Evolutionary conservation across 139 green algal species (phyloP).

Genomic region (Nannochloris sp.): DNA sequence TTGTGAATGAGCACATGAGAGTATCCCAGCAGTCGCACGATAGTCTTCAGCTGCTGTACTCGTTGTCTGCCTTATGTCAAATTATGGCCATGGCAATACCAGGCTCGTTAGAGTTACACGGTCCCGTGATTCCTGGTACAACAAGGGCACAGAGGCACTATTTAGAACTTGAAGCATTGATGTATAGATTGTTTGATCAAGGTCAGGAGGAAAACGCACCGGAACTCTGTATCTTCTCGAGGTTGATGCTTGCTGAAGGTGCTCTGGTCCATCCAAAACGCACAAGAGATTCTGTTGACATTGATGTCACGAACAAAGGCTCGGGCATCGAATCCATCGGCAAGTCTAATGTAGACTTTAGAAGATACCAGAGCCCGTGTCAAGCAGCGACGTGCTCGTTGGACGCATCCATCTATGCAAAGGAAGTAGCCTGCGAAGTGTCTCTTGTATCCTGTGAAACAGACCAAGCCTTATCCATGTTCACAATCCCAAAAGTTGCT

Average conservation of each 20-base stretch:
- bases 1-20: conserved; percentile 49
- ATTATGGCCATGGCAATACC: conserved; percentile 36
- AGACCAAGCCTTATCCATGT: too few species aligned
- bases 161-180: conserved; percentile 45
- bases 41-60: conserved; percentile 28
- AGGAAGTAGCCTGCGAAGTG: too few species aligned
- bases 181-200: conserved; percentile 20
- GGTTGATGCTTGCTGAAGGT: conserved; percentile 36
- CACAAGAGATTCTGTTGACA: too few species aligned
- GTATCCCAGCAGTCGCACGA: conserved; percentile 42
- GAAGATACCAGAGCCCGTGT: too few species aligned
- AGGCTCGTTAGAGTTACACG: conserved; percentile 19
- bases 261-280: conserved; percentile 29
- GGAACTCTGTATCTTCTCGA: conserved; percentile 40
- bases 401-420: too few species aligned
- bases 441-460: too few species aligned
- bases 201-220: conserved; percentile 38
- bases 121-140: conserved; percentile 1
- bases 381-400: too few species aligned
- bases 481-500: too few species aligned
- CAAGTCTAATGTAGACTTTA: too few species aligned
- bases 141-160: conserved; percentile 23
- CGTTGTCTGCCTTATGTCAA: conserved; percentile 37
- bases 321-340: too few species aligned
- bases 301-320: too few species aligned